A percentile compares a stretch with the other conserved stretches of the same genome.
Evolutionary conservation across 495 filamentous ascomycete genomes (phyloP).

Genomic region (Tuber indicum): DNA sequence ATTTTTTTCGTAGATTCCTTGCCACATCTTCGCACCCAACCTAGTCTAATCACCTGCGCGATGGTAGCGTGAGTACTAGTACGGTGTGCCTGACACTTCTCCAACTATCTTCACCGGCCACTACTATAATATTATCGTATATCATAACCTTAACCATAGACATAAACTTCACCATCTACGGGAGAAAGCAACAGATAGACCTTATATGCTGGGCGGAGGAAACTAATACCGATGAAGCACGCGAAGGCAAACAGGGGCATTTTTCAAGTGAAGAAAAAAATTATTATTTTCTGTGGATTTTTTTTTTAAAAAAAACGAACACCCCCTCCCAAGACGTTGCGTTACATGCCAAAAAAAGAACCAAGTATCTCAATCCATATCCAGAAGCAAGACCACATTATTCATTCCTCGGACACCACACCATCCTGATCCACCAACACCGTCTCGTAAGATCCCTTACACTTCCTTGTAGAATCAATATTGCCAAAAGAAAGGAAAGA

Average conservation of each 20-base stretch:
- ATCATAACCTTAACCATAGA: too few species aligned
- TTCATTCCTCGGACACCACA: background rate
- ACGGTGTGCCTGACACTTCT: background rate
- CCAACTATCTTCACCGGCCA: background rate
- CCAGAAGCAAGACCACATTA: constrained; percentile 2
- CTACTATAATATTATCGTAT: too few species aligned
- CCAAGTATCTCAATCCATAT: background rate
- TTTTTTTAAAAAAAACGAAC: background rate
- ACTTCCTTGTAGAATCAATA: background rate
- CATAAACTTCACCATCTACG: too few species aligned
- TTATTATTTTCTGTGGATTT: background rate
- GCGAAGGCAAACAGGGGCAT: background rate
- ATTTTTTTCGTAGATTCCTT: background rate
- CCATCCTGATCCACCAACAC: background rate
- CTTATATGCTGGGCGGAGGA: background rate
- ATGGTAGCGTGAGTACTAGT: background rate
- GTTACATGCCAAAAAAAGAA: background rate
- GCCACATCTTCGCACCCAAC: background rate
- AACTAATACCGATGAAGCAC: background rate
- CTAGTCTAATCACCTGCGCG: background rate
- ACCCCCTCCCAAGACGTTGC: background rate
- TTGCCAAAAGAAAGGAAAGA: background rate
- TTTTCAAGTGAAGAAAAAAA: background rate
- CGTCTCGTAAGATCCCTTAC: background rate
- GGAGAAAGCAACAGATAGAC: background rate